Evolutionary conservation across 2,329 filamentous ascomycete species (phyloP), one percentile per base, ranked within the genome.

Genomic region (Trichoderma hamatum): DNA sequence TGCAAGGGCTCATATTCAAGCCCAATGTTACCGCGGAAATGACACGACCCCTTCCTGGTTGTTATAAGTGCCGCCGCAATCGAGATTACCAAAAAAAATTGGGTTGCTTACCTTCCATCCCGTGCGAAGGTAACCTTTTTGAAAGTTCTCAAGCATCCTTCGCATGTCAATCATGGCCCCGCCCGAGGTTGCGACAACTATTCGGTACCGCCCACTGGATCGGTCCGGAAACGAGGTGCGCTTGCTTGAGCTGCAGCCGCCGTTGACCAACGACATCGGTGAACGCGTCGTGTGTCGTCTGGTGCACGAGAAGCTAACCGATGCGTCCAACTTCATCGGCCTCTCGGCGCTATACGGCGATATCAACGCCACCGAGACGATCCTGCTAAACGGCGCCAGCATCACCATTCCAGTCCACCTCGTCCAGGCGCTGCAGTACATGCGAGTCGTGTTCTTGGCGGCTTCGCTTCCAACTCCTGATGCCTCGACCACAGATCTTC

Each of bases 251-350:
- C 71, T 80, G 46, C 74, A 77, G 55, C 73, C 78, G 9, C 69
- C 74, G 19, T 68, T 72, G 14, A 71, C 68, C 30, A 72, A 70
- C 70, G 71, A 69, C 55, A 70, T 77, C 63, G 72, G 72, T 28
- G 78, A 79, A 28, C 72, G 73, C 10, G 69, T 80, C 51, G 73
- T 75, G n/a, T 79, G 77, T 64, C 78, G 78, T 16, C 72, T 80
- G 30, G 71, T 80, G 30, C 77, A 75, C 26, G 69, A 75, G 36
- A 70, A 71, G 3, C 74, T 79, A 46, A 74, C 68, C 56, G 70
- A 75, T 9, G 62, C 71, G 11, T 68, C 69, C 56, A 73, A 78
- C 49, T 77, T 74, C 55, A 74, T 77, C 70, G 77, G 73, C 68
- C 74, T 79, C 26, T 77, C 77, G 5, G 73, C 77, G 3, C 71